phyloP scores from a whole-genome alignment of 257 asterid genomes.

The Phtheirospermum japonicum region DNA sequence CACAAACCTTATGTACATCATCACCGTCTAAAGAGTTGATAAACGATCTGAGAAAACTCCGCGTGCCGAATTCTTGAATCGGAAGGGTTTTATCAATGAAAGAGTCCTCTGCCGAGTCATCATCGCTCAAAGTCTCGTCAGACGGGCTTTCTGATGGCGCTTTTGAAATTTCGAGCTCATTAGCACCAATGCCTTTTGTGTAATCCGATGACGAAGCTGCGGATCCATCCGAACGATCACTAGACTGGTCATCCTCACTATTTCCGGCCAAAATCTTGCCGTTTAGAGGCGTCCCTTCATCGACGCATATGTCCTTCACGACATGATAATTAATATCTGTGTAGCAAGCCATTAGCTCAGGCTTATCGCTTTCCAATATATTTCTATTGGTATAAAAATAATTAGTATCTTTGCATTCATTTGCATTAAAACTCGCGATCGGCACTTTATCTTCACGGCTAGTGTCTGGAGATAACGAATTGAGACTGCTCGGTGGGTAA shows the following conservation, averaged over 20 bases:
- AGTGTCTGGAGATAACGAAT: neutral
- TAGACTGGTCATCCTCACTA: conserved; percentile 36
- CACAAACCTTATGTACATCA: conserved; percentile 45
- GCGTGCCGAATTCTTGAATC: conserved; percentile 42
- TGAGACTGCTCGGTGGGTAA: neutral
- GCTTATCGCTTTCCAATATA: conserved; percentile 37
- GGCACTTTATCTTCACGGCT: no score
- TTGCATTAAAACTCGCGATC: conserved; percentile 14
- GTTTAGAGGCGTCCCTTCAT: conserved; percentile 44
- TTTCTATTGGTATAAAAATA: conserved; percentile 33
- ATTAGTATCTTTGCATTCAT: conserved; percentile 29
- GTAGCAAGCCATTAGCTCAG: conserved; percentile 47
- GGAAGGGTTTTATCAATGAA: conserved; percentile 33
- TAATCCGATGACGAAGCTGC: no score
- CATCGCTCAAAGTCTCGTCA: conserved; percentile 9
- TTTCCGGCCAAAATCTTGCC: conserved; percentile 5
- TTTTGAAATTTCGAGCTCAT: conserved; percentile 23
- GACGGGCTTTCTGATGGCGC: conserved; percentile 25
- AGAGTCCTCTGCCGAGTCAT: conserved; percentile 36
- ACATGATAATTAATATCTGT: conserved; percentile 43
- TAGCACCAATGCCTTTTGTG: conserved; percentile 25
- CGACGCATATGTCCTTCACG: conserved; percentile 70
- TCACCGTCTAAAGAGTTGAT: conserved; percentile 35
- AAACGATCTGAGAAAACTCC: conserved; percentile 42
- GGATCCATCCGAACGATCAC: no score